These are phyloP conservation scores for Lablab purpureus DNA, from an alignment of 306 rosid species.

Conservation along the genomic window DNA sequence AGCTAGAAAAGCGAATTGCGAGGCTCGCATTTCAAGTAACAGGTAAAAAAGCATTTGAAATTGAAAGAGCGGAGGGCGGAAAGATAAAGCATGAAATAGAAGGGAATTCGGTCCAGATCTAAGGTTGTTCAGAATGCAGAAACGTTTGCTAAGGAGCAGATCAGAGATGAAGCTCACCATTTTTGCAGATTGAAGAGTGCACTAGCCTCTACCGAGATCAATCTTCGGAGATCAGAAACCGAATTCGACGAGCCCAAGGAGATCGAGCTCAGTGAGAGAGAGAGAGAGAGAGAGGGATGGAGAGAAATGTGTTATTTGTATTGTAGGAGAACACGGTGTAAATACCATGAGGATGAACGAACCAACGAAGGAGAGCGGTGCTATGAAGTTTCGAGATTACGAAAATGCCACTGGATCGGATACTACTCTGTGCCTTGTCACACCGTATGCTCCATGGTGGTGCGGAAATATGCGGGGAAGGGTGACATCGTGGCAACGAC, in stretches of 20 bases:
- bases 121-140: constrained; percentile 49
- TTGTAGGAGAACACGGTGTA: constrained; percentile 36
- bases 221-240: constrained; percentile 54
- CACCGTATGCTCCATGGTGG: constrained; percentile 5
- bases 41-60: constrained; percentile 18
- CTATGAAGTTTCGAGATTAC: constrained; percentile 60
- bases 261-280: constrained; percentile 56
- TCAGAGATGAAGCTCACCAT: constrained; percentile 73
- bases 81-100: constrained; percentile 53
- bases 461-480: constrained; percentile 8
- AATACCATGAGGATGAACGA: constrained; percentile 37
- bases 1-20: constrained; percentile 43
- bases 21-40: constrained; percentile 32
- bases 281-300: constrained; percentile 19
- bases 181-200: constrained; percentile 51
- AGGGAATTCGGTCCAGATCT: constrained; percentile 70
- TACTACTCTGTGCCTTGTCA: background rate
- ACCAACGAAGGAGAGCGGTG: constrained; percentile 30
- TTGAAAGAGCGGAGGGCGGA: constrained; percentile 1
- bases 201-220: constrained; percentile 47
- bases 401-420: constrained; percentile 59
- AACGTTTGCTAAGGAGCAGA: constrained; percentile 36
- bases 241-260: constrained; percentile 53
- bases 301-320: constrained; percentile 36
- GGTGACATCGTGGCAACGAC: constrained; percentile 21